Base-by-base conservation (phyloP, 208 protist genomes). In the Trypanosoma mega region DNA sequence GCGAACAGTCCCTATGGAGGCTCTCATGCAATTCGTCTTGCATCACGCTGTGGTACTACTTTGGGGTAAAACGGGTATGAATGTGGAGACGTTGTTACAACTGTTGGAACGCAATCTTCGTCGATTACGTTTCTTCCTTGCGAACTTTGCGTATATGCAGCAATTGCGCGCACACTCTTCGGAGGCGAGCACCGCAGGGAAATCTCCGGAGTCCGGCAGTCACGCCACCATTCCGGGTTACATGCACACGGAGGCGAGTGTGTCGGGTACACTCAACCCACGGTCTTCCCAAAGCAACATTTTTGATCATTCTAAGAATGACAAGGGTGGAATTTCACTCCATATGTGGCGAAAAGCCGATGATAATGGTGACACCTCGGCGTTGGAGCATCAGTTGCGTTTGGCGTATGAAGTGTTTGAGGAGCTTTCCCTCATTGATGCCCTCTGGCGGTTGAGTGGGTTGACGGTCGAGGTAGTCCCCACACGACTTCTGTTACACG, bases 81-180 rank as follows among this genome's bases (percentile, higher is more conserved):
- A 82, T 36, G 66, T 87, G 31, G 87, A 91, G 20, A 78, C 68
- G 47, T 61, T 91, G 20, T 44, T 87, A 36, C 76, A 77, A 0
- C 63, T 81, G 43, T 66, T 92, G n/a, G 87, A 94, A 68, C 74
- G 82, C 44, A 86, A 88, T 52, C 73, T 94, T 37, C 81, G 84
- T 9, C 83, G 82, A 2, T 72, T 94, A 34, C 74, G 65, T 4
- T 65, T 76, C 5, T 80, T 94, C 11, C 72, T 94, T 31, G 49
- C 67, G 29, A 70, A 82, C 51, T 61, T 85, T 45, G 45, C 76
- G n/a, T 74, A 79, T 50, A 52, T 78, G 9, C 53, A 59, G 29
- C 71, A 80, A 56, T 49, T 85, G 49, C 55, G 6, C 8, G 34
- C 34, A 16, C 34, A 16, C 12, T 39, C 8, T 12, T 6, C 34